phyloP scores from a whole-genome alignment of 2,329 filamentous ascomycete genomes.

The Diaporthe citrichinensis region DNA sequence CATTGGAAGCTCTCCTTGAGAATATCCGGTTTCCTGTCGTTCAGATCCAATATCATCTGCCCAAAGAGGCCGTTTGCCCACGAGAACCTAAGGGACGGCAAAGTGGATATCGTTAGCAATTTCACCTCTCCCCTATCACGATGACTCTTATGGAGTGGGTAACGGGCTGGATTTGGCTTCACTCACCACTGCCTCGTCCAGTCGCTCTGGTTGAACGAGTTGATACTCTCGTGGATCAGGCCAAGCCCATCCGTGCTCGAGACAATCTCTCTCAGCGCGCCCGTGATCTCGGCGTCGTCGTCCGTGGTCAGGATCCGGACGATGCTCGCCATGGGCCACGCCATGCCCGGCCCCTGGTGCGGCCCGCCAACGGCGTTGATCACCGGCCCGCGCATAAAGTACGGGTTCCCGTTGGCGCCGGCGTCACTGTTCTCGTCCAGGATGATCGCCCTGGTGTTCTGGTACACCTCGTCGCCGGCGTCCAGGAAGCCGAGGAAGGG shows the following conservation, averaged over 20 bases:
- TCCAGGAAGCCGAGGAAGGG: slow-evolving; percentile 73
- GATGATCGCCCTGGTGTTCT: slow-evolving; percentile 81
- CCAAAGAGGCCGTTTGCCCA: slow-evolving; percentile 93
- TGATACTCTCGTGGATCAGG: slow-evolving; percentile 84
- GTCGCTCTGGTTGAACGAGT: slow-evolving; percentile 69
- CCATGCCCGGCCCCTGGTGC: slow-evolving; percentile 74
- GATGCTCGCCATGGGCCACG: slow-evolving; percentile 91
- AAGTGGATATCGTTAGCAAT: slow-evolving; percentile 9
- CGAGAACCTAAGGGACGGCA: slow-evolving; percentile 75
- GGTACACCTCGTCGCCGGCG: slow-evolving; percentile 74
- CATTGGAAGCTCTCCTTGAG: slow-evolving; percentile 56
- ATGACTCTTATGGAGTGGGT: neutral
- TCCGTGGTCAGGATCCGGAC: slow-evolving; percentile 84
- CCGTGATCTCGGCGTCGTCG: slow-evolving; percentile 80
- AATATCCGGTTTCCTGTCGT: slow-evolving; percentile 75
- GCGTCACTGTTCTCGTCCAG: slow-evolving; percentile 53
- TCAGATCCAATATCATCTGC: slow-evolving; percentile 84
- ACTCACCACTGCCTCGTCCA: slow-evolving; percentile 62
- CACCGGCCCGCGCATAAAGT: slow-evolving; percentile 71
- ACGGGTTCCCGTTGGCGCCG: slow-evolving; percentile 75
- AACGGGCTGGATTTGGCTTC: neutral
- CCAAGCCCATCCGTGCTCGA: slow-evolving; percentile 80
- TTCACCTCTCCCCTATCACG: neutral
- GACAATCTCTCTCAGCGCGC: slow-evolving; percentile 74
- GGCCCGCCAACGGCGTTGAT: slow-evolving; percentile 67